These are phyloP conservation scores for Trichoderma aggressivum DNA, from an alignment of 2,329 filamentous ascomycete species.

Conservation along the genomic window DNA sequence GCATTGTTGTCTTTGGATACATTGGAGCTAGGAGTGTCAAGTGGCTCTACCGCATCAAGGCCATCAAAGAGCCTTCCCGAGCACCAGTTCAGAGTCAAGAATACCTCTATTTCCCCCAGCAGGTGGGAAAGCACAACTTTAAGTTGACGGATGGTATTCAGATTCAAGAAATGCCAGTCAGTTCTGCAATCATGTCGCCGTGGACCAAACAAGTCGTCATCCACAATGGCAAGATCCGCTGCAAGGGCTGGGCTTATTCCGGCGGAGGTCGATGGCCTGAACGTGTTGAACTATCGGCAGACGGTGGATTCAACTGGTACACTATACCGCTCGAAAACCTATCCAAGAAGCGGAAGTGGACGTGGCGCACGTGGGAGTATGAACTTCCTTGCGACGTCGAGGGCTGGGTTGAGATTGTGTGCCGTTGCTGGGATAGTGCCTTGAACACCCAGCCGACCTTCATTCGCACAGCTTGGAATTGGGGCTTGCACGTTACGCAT, in stretches of 20 bases:
- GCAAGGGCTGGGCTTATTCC: constrained; percentile 8
- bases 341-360: constrained; percentile 14
- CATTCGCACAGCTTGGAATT: constrained; percentile 3
- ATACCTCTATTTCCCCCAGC: constrained; percentile 9
- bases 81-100: constrained; percentile 9
- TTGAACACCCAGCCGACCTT: constrained; percentile 5
- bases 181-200: constrained; percentile 7
- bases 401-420: constrained; percentile 14
- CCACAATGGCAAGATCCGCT: constrained; percentile 8
- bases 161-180: constrained; percentile 9
- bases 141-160: constrained; percentile 10
- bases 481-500: constrained; percentile 4
- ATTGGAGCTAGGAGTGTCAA: constrained; percentile 8
- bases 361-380: constrained; percentile 9
- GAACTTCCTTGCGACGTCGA: constrained; percentile 5
- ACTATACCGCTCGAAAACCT: neutral
- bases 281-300: constrained; percentile 1
- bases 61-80: constrained; percentile 4
- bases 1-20: constrained; percentile 7
- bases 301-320: constrained; percentile 11
- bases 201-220: constrained; percentile 10
- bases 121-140: constrained; percentile 12
- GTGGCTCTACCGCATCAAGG: constrained; percentile 13
- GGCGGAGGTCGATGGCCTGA: constrained; percentile 10
- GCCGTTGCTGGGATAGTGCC: constrained; percentile 9